Evolutionary conservation across 1,139 yeast genomes (phyloP), one percentile per base, ranked within the genome.

Genomic region (Candida tropicalis): DNA sequence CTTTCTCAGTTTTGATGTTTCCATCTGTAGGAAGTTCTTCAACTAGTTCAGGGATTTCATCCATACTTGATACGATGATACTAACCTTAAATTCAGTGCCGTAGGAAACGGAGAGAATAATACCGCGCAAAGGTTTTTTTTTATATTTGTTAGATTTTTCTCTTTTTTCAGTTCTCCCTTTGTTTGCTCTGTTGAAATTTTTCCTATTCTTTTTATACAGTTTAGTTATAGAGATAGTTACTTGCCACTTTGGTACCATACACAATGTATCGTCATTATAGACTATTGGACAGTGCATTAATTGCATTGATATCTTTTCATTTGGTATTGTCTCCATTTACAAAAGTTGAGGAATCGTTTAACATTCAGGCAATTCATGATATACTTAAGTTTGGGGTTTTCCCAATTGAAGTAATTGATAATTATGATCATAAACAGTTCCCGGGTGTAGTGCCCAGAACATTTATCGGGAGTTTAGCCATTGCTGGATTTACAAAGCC

Each of bases 321-420:
- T 58, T 57, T 84, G 49, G 52, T 69, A 17, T 53, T 78, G 2
- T 75, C 96, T 0, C 97, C 97, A 0, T 89, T 72, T 61, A 85
- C 97, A 4, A 91, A 93, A 62, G 97, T 93, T 1, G 98, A 93
- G 59, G 99, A 93, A 60, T 87, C 96, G 27, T 93, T 93, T 71
- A 88, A 85, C 55, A 71, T 88, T 37, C 98, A 93, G 57, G 98
- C 98, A 0, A 72, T 88, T 34, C 93, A 90, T 58, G 98, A 93
- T 57, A 73, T 91, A 39, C 54, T 88, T 43, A 75, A 77, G 50
- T 75, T 80, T 57, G 97, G 97, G 0, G 51, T 75, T 0, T 56
- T 50, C 35, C 68, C 70, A 2, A 62, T 62, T 23, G 72, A 71
- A 43, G 45, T 72, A 1, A 43, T 51, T 26, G 57, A 58, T 9